Evolutionary conservation across 2,329 filamentous ascomycete species (phyloP).

Genomic region (Chaetomiaceae sp.): DNA sequence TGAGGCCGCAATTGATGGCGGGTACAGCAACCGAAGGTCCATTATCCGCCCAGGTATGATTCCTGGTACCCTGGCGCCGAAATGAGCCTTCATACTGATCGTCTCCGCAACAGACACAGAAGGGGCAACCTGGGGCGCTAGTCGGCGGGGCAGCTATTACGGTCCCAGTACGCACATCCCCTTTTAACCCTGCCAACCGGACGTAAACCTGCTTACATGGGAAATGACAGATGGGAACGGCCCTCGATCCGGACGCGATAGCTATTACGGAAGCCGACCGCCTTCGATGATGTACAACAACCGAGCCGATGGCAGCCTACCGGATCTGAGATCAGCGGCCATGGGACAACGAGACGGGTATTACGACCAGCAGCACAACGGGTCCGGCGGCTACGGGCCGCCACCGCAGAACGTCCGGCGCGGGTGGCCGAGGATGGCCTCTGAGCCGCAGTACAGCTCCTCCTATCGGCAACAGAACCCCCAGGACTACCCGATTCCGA

Average conservation of each 20-base stretch:
- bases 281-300: conserved; percentile 28
- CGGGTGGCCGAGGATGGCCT: conserved; percentile 40
- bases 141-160: conserved; percentile 59
- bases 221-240: conserved; percentile 31
- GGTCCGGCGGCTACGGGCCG: conserved; percentile 32
- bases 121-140: conserved; percentile 35
- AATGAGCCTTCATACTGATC: background rate
- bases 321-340: conserved; percentile 35
- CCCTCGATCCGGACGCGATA: conserved; percentile 47
- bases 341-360: conserved; percentile 34
- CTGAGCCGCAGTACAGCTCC: conserved; percentile 42
- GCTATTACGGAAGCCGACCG: conserved; percentile 47
- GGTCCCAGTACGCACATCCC: conserved; percentile 32
- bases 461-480: conserved; percentile 38
- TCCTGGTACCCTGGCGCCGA: background rate
- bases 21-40: conserved; percentile 63
- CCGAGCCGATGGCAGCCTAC: conserved; percentile 32
- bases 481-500: conserved; percentile 49
- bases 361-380: conserved; percentile 39
- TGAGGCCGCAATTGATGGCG: conserved; percentile 86
- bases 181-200: no score
- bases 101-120: conserved; percentile 40
- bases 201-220: conserved; percentile 10
- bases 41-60: conserved; percentile 51
- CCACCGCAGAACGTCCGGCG: conserved; percentile 32